These are phyloP conservation scores for Neophaeococcomyces aloes DNA, from an alignment of 2,329 filamentous ascomycete genomes.

Conservation along the genomic window DNA sequence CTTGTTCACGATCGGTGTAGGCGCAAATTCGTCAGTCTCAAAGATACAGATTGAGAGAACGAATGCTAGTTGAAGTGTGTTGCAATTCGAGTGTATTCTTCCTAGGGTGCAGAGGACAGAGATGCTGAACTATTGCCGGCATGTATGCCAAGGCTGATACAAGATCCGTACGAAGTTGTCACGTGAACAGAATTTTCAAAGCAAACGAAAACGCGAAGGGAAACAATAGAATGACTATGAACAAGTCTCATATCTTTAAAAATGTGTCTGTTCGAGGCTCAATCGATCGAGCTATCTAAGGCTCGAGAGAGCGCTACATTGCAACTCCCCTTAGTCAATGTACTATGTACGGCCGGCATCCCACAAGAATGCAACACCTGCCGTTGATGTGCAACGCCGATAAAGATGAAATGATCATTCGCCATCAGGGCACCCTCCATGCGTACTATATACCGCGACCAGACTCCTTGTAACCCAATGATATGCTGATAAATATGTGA, in stretches of 20 bases:
- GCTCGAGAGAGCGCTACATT: slow-evolving; percentile 10
- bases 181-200: too few species aligned
- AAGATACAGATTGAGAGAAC: slow-evolving; percentile 6
- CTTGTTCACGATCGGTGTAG: too few species aligned
- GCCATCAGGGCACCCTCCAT: background rate
- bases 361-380: slow-evolving; percentile 4
- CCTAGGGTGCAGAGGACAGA: too few species aligned
- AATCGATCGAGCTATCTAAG: slow-evolving; percentile 7
- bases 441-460: slow-evolving; percentile 5
- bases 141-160: too few species aligned
- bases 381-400: slow-evolving; percentile 1
- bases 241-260: too few species aligned
- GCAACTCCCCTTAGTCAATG: background rate
- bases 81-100: too few species aligned
- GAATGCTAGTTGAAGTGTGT: too few species aligned
- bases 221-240: too few species aligned
- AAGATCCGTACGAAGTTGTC: too few species aligned
- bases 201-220: too few species aligned
- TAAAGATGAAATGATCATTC: background rate
- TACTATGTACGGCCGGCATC: slow-evolving; percentile 1
- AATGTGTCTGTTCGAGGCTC: slow-evolving; percentile 8
- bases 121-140: too few species aligned
- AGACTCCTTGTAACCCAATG: slow-evolving; percentile 3
- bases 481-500: slow-evolving; percentile 2
- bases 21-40: background rate